Base-by-base conservation (phyloP, 2,329 filamentous ascomycete genomes). In the Neofusicoccum laricinum region DNA sequence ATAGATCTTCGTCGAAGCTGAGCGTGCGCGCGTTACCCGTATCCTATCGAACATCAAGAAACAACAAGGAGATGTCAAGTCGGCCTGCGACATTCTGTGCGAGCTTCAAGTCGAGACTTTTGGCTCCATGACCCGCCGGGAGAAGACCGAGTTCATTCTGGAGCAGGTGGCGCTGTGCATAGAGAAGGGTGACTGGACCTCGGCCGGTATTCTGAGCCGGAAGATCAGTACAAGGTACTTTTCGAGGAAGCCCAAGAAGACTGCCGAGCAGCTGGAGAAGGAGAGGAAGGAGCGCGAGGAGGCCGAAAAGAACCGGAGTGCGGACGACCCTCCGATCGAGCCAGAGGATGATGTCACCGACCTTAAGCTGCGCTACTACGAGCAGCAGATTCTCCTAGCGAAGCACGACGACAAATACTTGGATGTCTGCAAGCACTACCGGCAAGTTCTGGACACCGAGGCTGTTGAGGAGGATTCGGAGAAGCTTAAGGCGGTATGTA, bases 61-160 rank as follows among this genome's bases (percentile, higher is more conserved):
- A 81, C 82, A 91, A 69, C 92, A 98, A 80, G 94, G 93, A 68
- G 94, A 99, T 74, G 83, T 97, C 73, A 92, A 91, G 75, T 88
- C 92, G 4, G 95, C 95, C 34, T 90, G 91, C 62, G 94, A 98
- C 71, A 95, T 95, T 67, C 86, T 99, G 41, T 99, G 95, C 80
- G 95, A 99, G 81, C 85, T 99, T 66, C 95, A 99, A 78, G 95
- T 99, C 57, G 95, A 99, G 84, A 99, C 95, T 0, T 99, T 99
- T 77, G 95, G 95, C 8, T 98, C 94, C 21, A 99, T 99, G 95
- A 90, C 92, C 68, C 86, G 95, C 71, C 87, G 95, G 71, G 95
- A 99, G 78, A 99, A 99, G 89, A 97, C 93, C 4, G 95, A 98
- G 74, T 99, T 99, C 77, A 99, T 99, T 73, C 84, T 99, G 61